These are phyloP conservation scores for Stenogyne calaminthoides DNA, from an alignment of 305 asterid species.

Conservation along the genomic window DNA sequence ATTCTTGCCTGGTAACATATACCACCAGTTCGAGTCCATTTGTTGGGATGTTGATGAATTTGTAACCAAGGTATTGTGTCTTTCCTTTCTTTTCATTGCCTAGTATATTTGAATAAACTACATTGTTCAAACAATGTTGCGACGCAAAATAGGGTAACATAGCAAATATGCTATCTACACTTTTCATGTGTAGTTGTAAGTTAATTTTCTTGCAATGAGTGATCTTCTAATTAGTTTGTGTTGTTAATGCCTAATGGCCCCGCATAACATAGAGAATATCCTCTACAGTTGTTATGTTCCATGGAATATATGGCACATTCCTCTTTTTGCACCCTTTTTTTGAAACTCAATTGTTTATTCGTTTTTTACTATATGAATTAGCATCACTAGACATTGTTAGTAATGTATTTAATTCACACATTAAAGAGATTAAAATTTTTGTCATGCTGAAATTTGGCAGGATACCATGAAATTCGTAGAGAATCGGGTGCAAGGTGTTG, in stretches of 20 bases:
- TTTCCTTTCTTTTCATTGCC: neutral
- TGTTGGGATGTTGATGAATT: constrained; percentile 46
- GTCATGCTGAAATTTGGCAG: constrained; percentile 33
- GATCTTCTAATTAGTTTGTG: constrained; percentile 1
- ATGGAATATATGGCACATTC: neutral
- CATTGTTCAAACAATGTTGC: neutral
- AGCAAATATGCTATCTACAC: neutral
- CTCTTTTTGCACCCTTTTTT: neutral
- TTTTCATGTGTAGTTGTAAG: neutral
- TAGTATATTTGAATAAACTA: constrained; percentile 6
- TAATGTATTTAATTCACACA: neutral
- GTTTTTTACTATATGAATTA: neutral
- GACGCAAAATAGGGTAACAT: neutral
- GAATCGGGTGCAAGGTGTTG: constrained; percentile 62
- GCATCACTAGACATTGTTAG: neutral
- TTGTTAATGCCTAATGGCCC: neutral
- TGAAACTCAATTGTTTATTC: neutral
- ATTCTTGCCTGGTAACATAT: constrained; percentile 44
- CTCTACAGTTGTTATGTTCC: constrained; percentile 11
- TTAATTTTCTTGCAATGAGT: neutral
- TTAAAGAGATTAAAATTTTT: neutral
- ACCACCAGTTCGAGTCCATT: constrained; percentile 42
- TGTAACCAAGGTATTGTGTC: constrained; percentile 38
- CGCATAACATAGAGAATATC: neutral
- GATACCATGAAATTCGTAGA: constrained; percentile 55